Base-by-base conservation (phyloP, 108 stramenopile genomes). In the Parietichytrium sp. region DNA sequence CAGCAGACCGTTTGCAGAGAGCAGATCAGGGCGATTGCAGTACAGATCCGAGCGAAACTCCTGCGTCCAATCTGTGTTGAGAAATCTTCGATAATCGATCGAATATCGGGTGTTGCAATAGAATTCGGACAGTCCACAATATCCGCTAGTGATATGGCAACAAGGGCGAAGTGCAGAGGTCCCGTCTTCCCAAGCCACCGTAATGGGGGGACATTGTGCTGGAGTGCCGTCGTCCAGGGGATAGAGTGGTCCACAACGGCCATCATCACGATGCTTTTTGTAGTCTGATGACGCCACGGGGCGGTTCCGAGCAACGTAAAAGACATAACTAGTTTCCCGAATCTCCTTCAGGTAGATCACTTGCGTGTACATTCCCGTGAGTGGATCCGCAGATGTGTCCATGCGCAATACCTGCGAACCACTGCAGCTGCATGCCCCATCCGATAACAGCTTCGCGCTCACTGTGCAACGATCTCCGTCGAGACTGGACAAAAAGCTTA, bases 211-310 rank as follows among this genome's bases (percentile, higher is more conserved):
- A 20, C 61, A 72, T 7, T 38, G 61, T 10, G 61, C 61, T n/a
- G 61, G 38, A 13, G 36, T 42, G 61, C 61, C 61, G 20, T 20
- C 45, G 6, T 16, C 29, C 15, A 72, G 42, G 6, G 61, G 61
- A 20, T 72, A 72, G 42, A 6, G 36, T 45, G 61, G 61, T 6
- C 61, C 61, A 72, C 61, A 72, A 6, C 61, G 61, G 10, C 61
- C 61, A 25, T 72, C 61, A 20, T 72, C 20, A 10, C 61, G 61
- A 38, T 72, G 61, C 61, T 72, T 72, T 3, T 72, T 72, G 42
- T 72, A 72, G 38, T 2, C 42, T 6, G 29, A 45, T 7, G 61
- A 33, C 0, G 29, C 33, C 61, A 72, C 61, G 20, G 61, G 61
- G 33, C 45, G 13, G 20, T 33, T 72, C 6, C 61, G 61, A 1